Conservation (phyloP, 176 grass and related monocot genomes). For the Rhynchospora breviuscula region DNA sequence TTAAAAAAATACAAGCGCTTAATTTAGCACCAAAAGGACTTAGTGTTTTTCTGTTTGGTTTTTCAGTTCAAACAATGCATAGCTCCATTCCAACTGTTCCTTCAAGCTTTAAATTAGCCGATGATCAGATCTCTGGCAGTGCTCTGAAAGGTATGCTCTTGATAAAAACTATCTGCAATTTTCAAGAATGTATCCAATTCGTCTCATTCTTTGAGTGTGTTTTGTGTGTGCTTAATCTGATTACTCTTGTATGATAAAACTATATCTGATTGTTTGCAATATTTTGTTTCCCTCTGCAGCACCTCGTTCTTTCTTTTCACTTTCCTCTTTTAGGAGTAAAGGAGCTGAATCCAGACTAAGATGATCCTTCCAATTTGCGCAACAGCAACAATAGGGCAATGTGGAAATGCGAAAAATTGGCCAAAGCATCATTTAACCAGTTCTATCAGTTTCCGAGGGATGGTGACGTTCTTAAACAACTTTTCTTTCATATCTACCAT, state of each 20-base stretch:
- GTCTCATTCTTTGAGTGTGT: background rate
- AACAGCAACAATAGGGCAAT: constrained; percentile 17
- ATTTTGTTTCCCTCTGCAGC: constrained; percentile 45
- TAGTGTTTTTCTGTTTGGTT: constrained; percentile 20
- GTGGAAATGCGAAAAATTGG: constrained; percentile 40
- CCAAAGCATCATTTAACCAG: background rate
- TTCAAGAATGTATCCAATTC: background rate
- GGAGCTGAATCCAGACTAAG: constrained; percentile 81
- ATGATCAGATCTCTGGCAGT: constrained; percentile 86
- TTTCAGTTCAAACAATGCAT: constrained; percentile 70
- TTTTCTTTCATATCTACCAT: constrained; percentile 14
- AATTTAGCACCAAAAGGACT: background rate
- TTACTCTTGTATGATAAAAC: constrained; percentile 13
- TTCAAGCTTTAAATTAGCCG: constrained; percentile 74
- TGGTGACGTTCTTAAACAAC: background rate
- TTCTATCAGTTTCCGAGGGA: background rate
- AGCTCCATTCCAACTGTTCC: constrained; percentile 78
- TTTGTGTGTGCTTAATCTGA: background rate
- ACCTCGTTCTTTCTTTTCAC: constrained; percentile 88
- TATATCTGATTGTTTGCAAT: constrained; percentile 6
- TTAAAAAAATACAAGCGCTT: background rate
- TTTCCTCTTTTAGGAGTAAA: constrained; percentile 83
- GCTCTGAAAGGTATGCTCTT: constrained; percentile 66
- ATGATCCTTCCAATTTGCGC: constrained; percentile 35
- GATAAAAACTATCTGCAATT: constrained; percentile 25